Evolutionary conservation across 345 rosid genomes (phyloP).

Genomic region (Nasturtium officinale): DNA sequence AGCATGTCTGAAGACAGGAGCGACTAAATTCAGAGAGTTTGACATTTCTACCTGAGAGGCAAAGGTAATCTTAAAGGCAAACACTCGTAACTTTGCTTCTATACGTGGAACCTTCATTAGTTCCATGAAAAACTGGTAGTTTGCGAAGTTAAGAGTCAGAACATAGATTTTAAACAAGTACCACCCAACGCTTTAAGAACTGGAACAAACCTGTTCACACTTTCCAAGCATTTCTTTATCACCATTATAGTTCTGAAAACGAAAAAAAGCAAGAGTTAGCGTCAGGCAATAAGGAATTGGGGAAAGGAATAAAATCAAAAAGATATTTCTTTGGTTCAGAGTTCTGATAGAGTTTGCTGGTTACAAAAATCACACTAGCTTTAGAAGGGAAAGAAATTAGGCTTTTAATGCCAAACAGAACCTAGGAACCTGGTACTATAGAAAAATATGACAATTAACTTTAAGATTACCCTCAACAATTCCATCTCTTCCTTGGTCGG

Average conservation of each 20-base stretch:
- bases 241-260: slow-evolving; percentile 78
- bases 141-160: slow-evolving; percentile 36
- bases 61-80: slow-evolving; percentile 91
- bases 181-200: slow-evolving; percentile 30
- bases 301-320: background rate
- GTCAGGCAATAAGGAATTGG: slow-evolving; percentile 19
- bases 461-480: slow-evolving; percentile 61
- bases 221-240: slow-evolving; percentile 92
- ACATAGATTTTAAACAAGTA: slow-evolving; percentile 27
- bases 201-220: slow-evolving; percentile 81
- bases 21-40: slow-evolving; percentile 22
- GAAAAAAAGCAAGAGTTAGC: slow-evolving; percentile 29
- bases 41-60: slow-evolving; percentile 66
- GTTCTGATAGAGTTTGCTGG: slow-evolving; percentile 15
- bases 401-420: slow-evolving; percentile 29
- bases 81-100: slow-evolving; percentile 92
- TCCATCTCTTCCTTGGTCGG: slow-evolving; percentile 99
- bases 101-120: slow-evolving; percentile 96
- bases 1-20: slow-evolving; percentile 13
- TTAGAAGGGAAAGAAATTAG: slow-evolving; percentile 2
- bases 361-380: background rate
- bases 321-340: slow-evolving; percentile 18
- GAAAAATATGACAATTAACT: slow-evolving; percentile 22
- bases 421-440: slow-evolving; percentile 10
- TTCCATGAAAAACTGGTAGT: slow-evolving; percentile 85